These are phyloP conservation scores for Tremella mesenterica DNA, from an alignment of 768 basidiomycete species.

Conservation along the genomic window DNA sequence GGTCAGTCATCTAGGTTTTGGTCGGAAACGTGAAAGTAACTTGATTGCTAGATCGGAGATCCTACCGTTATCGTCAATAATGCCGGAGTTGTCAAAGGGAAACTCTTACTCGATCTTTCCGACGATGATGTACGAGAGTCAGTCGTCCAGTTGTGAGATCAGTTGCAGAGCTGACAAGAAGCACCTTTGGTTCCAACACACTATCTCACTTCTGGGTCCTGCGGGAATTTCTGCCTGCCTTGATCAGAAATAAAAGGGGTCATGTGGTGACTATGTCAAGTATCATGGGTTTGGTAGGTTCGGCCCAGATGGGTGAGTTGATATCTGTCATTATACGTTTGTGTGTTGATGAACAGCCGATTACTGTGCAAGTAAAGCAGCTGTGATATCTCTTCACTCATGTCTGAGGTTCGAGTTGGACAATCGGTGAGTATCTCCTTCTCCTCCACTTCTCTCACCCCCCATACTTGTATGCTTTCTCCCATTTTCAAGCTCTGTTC, in stretches of 20 bases:
- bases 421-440: slow-evolving; percentile 50
- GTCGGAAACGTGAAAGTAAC: background rate
- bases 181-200: slow-evolving; percentile 83
- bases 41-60: slow-evolving; percentile 61
- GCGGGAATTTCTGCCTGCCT: slow-evolving; percentile 82
- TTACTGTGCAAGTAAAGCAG: slow-evolving; percentile 88
- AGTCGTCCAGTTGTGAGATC: slow-evolving; percentile 13
- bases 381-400: slow-evolving; percentile 69
- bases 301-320: slow-evolving; percentile 66
- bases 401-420: slow-evolving; percentile 82
- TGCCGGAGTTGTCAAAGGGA: slow-evolving; percentile 88
- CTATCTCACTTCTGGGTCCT: slow-evolving; percentile 84
- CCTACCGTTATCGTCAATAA: slow-evolving; percentile 90
- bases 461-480: slow-evolving; percentile 2
- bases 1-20: slow-evolving; percentile 47
- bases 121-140: slow-evolving; percentile 75
- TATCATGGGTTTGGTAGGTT: slow-evolving; percentile 61
- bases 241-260: slow-evolving; percentile 67
- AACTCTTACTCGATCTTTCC: slow-evolving; percentile 66
- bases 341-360: slow-evolving; percentile 52
- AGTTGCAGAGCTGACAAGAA: slow-evolving; percentile 38
- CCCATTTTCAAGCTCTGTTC: background rate
- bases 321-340: background rate
- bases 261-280: slow-evolving; percentile 84
- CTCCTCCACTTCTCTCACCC: slow-evolving; percentile 2